A percentile compares a stretch with the other conserved stretches of the same genome.
These are phyloP conservation scores for Metschnikowia shivogae DNA, from an alignment of 805 yeast genomes.

Conservation along the genomic window DNA sequence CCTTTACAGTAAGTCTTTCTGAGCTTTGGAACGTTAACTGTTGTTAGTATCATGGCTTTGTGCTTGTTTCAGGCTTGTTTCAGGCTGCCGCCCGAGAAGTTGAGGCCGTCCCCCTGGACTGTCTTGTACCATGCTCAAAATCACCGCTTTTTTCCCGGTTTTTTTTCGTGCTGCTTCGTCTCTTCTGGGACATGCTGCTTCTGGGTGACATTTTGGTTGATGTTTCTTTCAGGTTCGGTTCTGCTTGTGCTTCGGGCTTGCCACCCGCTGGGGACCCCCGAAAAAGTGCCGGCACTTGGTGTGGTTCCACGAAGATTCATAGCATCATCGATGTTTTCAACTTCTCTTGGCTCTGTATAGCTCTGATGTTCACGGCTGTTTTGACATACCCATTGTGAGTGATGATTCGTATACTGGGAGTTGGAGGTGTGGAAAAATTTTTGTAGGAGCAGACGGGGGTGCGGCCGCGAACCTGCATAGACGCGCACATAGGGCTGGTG, in stretches of 20 bases:
- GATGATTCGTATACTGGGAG: conserved; percentile 14
- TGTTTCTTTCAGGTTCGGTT: no score
- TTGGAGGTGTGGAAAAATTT: conserved; percentile 15
- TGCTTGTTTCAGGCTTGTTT: not conserved
- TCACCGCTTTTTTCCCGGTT: not conserved
- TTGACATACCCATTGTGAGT: conserved; percentile 21
- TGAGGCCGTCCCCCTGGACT: no score
- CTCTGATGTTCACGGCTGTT: not conserved
- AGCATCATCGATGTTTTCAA: no score
- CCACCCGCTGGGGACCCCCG: no score
- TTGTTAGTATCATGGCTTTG: conserved; percentile 12
- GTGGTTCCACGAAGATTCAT: no score
- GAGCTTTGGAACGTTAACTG: conserved; percentile 99
- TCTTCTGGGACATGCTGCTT: no score
- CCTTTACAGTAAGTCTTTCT: conserved; percentile 99
- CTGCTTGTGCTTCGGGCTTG: no score
- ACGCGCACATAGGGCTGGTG: conserved; percentile 8
- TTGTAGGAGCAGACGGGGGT: conserved; percentile 8
- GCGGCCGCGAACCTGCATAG: not conserved
- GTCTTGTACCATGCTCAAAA: not conserved
- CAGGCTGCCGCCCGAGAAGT: no score
- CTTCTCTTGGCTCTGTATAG: not conserved
- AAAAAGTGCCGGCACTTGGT: no score
- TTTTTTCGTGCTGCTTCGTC: not conserved
- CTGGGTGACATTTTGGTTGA: no score